Evolutionary conservation across 768 basidiomycete genomes (phyloP), one percentile per base, ranked within the genome.

Genomic region (Collybia sordida): DNA sequence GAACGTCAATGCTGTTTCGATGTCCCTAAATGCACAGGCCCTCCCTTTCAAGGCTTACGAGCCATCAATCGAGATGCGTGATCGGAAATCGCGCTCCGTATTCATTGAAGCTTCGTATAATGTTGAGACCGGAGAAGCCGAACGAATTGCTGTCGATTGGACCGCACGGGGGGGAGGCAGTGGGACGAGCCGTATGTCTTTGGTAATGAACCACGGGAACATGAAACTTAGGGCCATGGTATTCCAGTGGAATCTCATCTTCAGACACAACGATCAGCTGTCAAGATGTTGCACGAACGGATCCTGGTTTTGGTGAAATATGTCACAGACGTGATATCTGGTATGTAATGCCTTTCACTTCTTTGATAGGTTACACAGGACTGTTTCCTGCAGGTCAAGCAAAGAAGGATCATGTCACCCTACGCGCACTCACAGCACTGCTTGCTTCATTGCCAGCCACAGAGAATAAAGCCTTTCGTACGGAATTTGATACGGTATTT

Each of bases 101-200:
- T 96, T 90, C 59, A 83, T 96, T 39, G 88, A 93, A 60, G 90
- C 87, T 1, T 73, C 87, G 3, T 98, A 86, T 70, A 86, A 82
- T 43, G 88, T 99, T 15, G 96, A 98, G 68, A 98, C 96, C 0
- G 97, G 96, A 27, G 97, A 99, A 70, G 97, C 97, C 14, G 97
- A 99, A 65, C 85, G 97, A 34, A 98, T 99, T 54, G 97, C 97
- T 5, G 97, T 99, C 0, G 96, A 98, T 65, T 96, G 93, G 80
- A 91, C 91, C 2, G 89, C 91, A 21, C 83, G 85, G 64, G 90
- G 90, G 7, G 90, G 92, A 42, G 89, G 83, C 23, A 88, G 85
- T 54, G 88, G 86, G 37, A 90, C 85, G 12, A 90, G 85, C 55
- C 72, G 93, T 93, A 57, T 70, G 89, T 75, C 41, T 42, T 28